Conservation (phyloP, 2,329 filamentous ascomycete genomes). For the Alternaria panax region DNA sequence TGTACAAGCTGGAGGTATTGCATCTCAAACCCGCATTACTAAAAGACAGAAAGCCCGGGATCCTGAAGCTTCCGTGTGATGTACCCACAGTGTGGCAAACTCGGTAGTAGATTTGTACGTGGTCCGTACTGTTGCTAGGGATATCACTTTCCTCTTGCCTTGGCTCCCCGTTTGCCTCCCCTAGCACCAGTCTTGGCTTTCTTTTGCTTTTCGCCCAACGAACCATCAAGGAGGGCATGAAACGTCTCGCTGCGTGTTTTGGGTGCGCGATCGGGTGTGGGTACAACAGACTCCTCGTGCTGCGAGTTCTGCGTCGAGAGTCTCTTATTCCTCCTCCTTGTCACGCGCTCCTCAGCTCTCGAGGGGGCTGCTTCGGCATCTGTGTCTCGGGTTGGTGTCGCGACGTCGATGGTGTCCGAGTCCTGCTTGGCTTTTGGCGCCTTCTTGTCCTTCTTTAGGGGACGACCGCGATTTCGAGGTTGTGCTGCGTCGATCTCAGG, state of each 20-base stretch:
- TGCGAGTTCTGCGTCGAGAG: slow-evolving; percentile 11
- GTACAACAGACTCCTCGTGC: not conserved
- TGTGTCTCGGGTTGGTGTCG: not conserved
- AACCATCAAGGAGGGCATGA: slow-evolving; percentile 30
- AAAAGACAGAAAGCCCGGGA: too few species aligned
- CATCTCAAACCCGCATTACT: too few species aligned
- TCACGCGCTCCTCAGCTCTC: not conserved
- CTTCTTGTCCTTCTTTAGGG: slow-evolving; percentile 17
- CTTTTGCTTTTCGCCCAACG: slow-evolving; percentile 18
- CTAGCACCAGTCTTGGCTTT: slow-evolving; percentile 13
- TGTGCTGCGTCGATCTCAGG: slow-evolving; percentile 1
- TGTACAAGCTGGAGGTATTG: too few species aligned
- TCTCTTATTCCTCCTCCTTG: slow-evolving; percentile 8
- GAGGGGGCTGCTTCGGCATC: slow-evolving; percentile 18
- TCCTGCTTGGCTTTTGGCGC: not conserved
- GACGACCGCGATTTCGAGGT: slow-evolving; percentile 12
- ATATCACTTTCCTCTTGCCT: not conserved
- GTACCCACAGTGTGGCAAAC: too few species aligned
- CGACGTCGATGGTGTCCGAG: not conserved
- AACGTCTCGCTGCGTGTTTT: slow-evolving; percentile 38
- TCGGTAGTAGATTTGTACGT: too few species aligned
- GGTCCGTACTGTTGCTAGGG: too few species aligned
- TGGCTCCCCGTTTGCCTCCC: not conserved
- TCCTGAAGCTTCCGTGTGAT: too few species aligned
- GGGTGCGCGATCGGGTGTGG: slow-evolving; percentile 17